Conservation (phyloP, 805 yeast genomes). For the Barnettozyma populi region DNA sequence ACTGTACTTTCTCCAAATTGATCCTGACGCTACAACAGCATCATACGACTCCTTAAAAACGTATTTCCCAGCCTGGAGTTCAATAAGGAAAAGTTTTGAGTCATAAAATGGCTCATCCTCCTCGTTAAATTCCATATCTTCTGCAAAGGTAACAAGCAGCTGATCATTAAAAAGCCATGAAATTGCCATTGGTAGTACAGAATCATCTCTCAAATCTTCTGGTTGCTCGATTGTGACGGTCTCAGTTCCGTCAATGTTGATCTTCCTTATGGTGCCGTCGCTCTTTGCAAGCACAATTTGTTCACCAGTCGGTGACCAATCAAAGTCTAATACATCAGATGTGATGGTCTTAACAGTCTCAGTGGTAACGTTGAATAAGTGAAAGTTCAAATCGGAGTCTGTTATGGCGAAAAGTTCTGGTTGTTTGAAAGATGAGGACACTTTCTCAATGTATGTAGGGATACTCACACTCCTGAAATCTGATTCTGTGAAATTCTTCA, state of each 20-base stretch:
- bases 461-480: conserved; percentile 14
- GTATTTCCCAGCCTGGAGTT: not conserved
- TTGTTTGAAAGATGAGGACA: conserved; percentile 22
- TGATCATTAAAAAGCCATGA: conserved; percentile 13
- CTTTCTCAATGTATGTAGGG: conserved; percentile 11
- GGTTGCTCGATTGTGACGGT: conserved; percentile 9
- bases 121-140: conserved; percentile 23
- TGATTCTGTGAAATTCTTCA: not conserved
- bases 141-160: conserved; percentile 26
- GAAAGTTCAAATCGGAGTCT: conserved; percentile 13
- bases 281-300: conserved; percentile 14
- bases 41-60: conserved; percentile 34
- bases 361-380: conserved; percentile 10
- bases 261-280: conserved; percentile 15
- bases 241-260: conserved; percentile 10
- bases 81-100: conserved; percentile 22
- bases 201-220: conserved; percentile 16
- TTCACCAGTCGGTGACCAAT: conserved; percentile 21
- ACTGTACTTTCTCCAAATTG: conserved; percentile 39
- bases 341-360: conserved; percentile 3
- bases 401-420: conserved; percentile 17
- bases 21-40: conserved; percentile 48
- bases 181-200: conserved; percentile 14
- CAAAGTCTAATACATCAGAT: conserved; percentile 20
- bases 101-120: conserved; percentile 26